A percentile compares a stretch with the other conserved stretches of the same genome.
phyloP scores from a whole-genome alignment of 1,284 basidiomycete genomes.

The Stygiomarasmius scandens region DNA sequence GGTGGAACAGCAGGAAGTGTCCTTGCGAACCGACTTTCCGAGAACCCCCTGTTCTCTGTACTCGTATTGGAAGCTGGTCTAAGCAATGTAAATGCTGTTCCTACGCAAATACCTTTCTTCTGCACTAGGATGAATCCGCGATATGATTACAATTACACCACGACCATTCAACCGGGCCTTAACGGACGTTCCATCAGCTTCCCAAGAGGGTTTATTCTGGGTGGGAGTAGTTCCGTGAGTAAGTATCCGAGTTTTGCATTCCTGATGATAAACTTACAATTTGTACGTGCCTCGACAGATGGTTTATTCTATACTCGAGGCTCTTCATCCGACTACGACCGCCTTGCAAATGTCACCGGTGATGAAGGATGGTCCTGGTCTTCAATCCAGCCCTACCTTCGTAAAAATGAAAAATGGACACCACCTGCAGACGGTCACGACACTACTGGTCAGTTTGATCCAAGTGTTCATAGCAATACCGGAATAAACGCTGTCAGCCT shows the following conservation, averaged over 20 bases:
- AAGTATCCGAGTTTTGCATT: too few relatives aligned
- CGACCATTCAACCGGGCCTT: conserved; percentile 30
- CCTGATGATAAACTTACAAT: too few relatives aligned
- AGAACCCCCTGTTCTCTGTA: conserved; percentile 36
- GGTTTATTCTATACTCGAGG: conserved; percentile 25
- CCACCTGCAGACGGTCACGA: conserved; percentile 24
- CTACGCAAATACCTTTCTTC: conserved; percentile 26
- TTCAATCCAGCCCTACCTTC: conserved; percentile 22
- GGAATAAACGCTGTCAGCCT: conserved; percentile 25
- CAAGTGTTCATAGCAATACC: conserved; percentile 19
- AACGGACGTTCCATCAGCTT: conserved; percentile 26
- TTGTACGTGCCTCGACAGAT: too few relatives aligned
- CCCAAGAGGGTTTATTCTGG: conserved; percentile 33
- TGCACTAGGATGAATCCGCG: conserved; percentile 20
- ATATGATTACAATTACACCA: conserved; percentile 38
- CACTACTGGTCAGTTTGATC: conserved; percentile 19
- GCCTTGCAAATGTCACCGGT: conserved; percentile 21
- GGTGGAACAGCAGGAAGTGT: conserved; percentile 24
- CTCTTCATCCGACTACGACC: conserved; percentile 22
- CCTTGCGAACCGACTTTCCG: conserved; percentile 44
- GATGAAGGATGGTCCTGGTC: conserved; percentile 28
- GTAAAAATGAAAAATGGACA: conserved; percentile 23
- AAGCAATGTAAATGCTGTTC: conserved; percentile 26
- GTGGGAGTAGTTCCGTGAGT: conserved; percentile 36
- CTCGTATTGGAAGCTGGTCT: conserved; percentile 42